phyloP scores from a whole-genome alignment of 2,329 filamentous ascomycete genomes.

The Atkinsonella texensis region DNA sequence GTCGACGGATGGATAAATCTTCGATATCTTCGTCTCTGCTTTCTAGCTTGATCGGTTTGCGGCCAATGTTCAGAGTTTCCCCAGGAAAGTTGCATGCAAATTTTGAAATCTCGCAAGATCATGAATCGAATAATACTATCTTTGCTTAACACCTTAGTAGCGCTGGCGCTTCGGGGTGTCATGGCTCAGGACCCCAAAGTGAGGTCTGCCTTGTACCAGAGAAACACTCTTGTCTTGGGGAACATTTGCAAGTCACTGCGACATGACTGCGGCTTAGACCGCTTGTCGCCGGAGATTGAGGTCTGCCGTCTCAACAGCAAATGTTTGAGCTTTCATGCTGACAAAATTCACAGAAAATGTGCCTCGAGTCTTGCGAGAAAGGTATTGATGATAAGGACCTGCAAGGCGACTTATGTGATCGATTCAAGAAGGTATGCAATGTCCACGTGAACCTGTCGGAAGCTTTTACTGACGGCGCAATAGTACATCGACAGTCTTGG shows the following conservation, averaged over 20 bases:
- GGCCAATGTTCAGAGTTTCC: not conserved
- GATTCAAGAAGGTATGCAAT: constrained; percentile 5
- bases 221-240: constrained; percentile 4
- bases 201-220: not conserved
- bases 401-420: constrained; percentile 1
- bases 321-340: not conserved
- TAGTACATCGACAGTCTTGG: constrained; percentile 6
- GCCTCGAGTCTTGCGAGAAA: constrained; percentile 4
- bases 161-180: not conserved
- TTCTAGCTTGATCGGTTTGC: too few species aligned
- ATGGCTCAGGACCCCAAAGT: not conserved
- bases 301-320: not conserved
- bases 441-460: not conserved
- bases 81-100: not conserved
- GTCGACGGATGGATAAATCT: too few species aligned
- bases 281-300: constrained; percentile 4
- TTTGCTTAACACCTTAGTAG: not conserved
- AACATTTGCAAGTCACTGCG: constrained; percentile 6
- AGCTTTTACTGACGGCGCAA: not conserved
- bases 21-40: too few species aligned
- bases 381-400: constrained; percentile 3
- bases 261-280: constrained; percentile 2
- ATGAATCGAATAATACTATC: constrained; percentile 1
- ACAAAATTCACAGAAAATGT: constrained; percentile 3
- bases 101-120: not conserved